These are phyloP conservation scores for Mrakiaceae sp. DNA, from an alignment of 1,284 basidiomycete genomes.

Conservation along the genomic window DNA sequence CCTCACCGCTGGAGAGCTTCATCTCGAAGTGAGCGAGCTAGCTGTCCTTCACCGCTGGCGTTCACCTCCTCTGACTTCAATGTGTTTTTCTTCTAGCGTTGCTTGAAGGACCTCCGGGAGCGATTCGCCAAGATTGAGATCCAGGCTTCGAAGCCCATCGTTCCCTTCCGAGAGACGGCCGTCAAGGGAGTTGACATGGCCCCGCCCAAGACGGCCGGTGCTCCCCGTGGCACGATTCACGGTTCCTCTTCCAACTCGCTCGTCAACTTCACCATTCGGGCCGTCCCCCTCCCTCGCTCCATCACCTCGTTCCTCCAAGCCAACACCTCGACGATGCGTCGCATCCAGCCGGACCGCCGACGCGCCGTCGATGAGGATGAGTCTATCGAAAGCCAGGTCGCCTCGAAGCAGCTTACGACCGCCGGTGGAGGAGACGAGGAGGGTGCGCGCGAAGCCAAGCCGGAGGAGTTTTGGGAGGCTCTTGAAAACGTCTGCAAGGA, in stretches of 20 bases:
- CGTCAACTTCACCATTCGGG: conserved; percentile 74
- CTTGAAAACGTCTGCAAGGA: conserved; percentile 55
- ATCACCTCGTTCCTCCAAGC: conserved; percentile 65
- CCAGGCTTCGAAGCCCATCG: conserved; percentile 87
- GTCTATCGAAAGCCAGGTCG: conserved; percentile 26
- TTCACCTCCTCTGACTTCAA: neutral
- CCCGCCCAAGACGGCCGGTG: conserved; percentile 61
- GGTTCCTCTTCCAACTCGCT: conserved; percentile 58
- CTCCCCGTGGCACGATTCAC: conserved; percentile 65
- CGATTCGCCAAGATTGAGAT: conserved; percentile 89
- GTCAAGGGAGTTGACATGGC: conserved; percentile 78
- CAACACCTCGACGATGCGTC: conserved; percentile 41
- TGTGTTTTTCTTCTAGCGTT: conserved; percentile 51
- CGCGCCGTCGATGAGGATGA: conserved; percentile 21
- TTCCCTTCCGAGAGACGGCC: conserved; percentile 94
- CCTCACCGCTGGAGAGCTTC: conserved; percentile 88
- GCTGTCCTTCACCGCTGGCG: conserved; percentile 7
- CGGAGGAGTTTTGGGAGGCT: conserved; percentile 70
- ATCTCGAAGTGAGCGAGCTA: conserved; percentile 61
- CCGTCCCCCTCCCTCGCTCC: conserved; percentile 58
- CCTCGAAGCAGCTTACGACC: conserved; percentile 27
- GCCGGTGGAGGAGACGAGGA: conserved; percentile 34
- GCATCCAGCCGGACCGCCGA: conserved; percentile 23
- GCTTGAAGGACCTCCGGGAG: conserved; percentile 87
- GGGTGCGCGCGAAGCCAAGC: conserved; percentile 42